Percentiles rank a stretch among this genome's conserved stretches.
phyloP scores from a whole-genome alignment of 164 flowering plant species.

The Vitis rotundifolia region DNA sequence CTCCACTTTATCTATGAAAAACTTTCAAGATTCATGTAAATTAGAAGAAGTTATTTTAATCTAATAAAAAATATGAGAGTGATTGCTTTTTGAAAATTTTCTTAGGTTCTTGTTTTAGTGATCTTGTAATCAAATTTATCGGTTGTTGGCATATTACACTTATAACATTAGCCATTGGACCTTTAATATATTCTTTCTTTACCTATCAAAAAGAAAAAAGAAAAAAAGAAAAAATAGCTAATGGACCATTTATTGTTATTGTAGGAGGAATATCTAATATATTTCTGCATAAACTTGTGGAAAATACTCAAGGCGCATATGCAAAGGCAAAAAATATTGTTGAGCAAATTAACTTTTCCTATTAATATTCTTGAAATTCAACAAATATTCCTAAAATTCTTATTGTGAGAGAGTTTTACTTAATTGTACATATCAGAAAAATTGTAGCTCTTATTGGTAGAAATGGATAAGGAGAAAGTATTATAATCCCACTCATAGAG shows the following conservation, averaged over 20 bases:
- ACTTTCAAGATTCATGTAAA: no score
- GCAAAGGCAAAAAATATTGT: constrained; percentile 99
- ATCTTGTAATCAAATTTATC: constrained; percentile 85
- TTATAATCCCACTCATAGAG: constrained; percentile 97
- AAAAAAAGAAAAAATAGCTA: no score
- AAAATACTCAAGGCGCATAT: constrained; percentile 98
- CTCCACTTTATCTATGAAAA: no score
- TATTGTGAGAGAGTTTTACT: constrained; percentile 90
- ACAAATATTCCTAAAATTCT: constrained; percentile 69
- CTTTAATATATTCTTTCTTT: no score
- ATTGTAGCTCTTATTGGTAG: constrained; percentile 97
- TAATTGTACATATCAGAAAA: constrained; percentile 89
- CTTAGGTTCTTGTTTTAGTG: constrained; percentile 62
- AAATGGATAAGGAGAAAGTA: constrained; percentile 98
- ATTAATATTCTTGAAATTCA: no score
- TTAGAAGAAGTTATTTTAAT: no score
- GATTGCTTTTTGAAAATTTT: no score
- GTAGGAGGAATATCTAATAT: constrained; percentile 97
- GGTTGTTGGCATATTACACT: constrained; percentile 98
- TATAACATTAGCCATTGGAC: constrained; percentile 82
- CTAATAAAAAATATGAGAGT: no score
- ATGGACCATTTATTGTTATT: constrained; percentile 83
- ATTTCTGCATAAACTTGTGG: constrained; percentile 96
- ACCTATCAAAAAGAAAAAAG: no score
- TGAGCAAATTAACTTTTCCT: constrained; percentile 58